Base-by-base conservation (phyloP, 306 rosid genomes). In the Quercus bicolor region DNA sequence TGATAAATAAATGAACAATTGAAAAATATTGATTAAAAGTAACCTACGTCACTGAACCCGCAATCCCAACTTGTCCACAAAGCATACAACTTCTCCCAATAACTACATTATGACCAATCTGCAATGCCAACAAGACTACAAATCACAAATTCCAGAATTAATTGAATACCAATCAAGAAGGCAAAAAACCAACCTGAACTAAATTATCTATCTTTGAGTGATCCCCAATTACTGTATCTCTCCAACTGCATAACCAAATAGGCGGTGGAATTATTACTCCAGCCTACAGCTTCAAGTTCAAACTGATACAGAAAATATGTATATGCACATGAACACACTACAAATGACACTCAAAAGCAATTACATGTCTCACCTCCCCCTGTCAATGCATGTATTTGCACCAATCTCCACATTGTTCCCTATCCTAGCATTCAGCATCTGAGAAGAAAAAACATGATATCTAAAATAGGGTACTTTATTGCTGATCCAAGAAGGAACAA, bases 41-140 rank as follows among this genome's bases (percentile, higher is more conserved):
- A 65, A 84, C 91, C 4, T 90, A 92, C 98, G 88, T 92, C 71
- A 85, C 98, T 5, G 98, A 95, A 68, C 98, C 98, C 53, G 98
- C 97, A 86, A 95, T 90, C 73, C 98, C 98, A 76, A 86, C 98
- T 91, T 92, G 98, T 66, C 98, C 98, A 90, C 98, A 92, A 64
- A 95, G 92, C 90, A 92, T 79, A 84, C 98, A 95, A 70, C 79
- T 86, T 73, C 87, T 85, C 80, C 94, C 98, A 77, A 92, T 85
- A 45, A 90, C 90, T 75, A 92, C 97, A 90, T 92, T 95, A 79
- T 92, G 98, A 76, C 91, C 98, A 57, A 92, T 87, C 98, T 95
- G 88, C 83, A 87, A 81, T 83, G 56, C 73, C 79, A 64, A 81
- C 75, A 75, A 91, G 78, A 85, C 55, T 23, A 40, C 59, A 52